phyloP scores from a whole-genome alignment of 495 filamentous ascomycete species.

The Pyrenula massariospora region DNA sequence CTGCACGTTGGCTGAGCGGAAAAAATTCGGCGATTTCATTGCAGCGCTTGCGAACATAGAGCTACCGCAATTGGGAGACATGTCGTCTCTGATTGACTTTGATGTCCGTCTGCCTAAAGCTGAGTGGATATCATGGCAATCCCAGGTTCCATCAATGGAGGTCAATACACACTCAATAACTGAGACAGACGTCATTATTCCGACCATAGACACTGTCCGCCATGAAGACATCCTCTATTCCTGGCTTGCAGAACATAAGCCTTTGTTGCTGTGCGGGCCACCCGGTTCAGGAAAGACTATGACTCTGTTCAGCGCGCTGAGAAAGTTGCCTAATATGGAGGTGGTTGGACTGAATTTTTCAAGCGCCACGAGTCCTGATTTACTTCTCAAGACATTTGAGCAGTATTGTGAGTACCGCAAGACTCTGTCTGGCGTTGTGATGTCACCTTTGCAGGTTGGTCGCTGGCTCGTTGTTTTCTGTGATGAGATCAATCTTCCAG shows the following conservation, averaged over 20 bases:
- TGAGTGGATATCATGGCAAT: slow-evolving; percentile 88
- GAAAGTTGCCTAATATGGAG: slow-evolving; percentile 97
- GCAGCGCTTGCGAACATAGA: slow-evolving; percentile 72
- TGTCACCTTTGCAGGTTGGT: slow-evolving; percentile 92
- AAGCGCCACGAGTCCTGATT: slow-evolving; percentile 91
- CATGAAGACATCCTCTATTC: slow-evolving; percentile 98
- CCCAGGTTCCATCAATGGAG: slow-evolving; percentile 84
- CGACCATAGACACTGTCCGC: slow-evolving; percentile 89
- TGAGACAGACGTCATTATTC: slow-evolving; percentile 95
- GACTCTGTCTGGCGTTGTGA: slow-evolving; percentile 88
- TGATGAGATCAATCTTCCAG: slow-evolving; percentile 98
- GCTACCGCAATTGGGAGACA: slow-evolving; percentile 59
- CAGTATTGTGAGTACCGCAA: slow-evolving; percentile 99
- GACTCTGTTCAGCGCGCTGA: slow-evolving; percentile 93
- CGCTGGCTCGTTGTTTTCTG: slow-evolving; percentile 98
- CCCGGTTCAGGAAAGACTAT: slow-evolving; percentile 99
- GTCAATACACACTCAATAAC: slow-evolving; percentile 96
- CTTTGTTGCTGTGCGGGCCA: slow-evolving; percentile 88
- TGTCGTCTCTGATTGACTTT: slow-evolving; percentile 83
- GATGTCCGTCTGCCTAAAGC: slow-evolving; percentile 77
- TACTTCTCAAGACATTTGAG: slow-evolving; percentile 97
- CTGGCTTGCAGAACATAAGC: slow-evolving; percentile 98
- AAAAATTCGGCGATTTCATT: slow-evolving; percentile 74
- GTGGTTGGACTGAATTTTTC: slow-evolving; percentile 98
- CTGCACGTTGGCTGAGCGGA: slow-evolving; percentile 79